A percentile compares a stretch with the other conserved stretches of the same genome.
These are phyloP conservation scores for Acanthamoeba rhysodes DNA, from an alignment of 208 protist species.

Conservation along the genomic window DNA sequence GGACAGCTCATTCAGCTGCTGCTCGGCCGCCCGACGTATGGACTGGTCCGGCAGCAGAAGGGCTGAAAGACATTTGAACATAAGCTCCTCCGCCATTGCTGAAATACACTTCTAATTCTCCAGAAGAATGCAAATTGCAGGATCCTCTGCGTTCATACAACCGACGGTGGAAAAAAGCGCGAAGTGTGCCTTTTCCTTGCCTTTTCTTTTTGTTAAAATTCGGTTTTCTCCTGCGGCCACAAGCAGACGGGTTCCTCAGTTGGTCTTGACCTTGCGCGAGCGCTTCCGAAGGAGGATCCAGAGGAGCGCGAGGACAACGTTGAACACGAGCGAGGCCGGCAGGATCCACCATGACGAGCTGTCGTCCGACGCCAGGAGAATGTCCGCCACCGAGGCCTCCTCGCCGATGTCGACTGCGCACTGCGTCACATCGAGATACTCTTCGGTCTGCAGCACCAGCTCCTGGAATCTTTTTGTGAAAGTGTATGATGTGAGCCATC, in stretches of 20 bases:
- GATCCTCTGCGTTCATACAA: too few relatives aligned
- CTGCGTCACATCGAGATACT: constrained; percentile 20
- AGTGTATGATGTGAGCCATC: neutral
- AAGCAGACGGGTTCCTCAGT: neutral
- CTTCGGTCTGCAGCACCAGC: constrained; percentile 28
- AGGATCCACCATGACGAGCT: constrained; percentile 35
- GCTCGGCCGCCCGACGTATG: neutral
- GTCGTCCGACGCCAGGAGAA: neutral
- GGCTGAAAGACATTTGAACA: constrained; percentile 26
- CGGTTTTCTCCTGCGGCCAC: too few relatives aligned
- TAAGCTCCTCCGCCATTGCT: neutral
- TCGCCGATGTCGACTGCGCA: neutral
- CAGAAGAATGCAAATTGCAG: too few relatives aligned
- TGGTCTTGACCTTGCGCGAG: constrained; percentile 46
- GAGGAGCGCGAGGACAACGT: neutral
- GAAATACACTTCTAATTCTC: too few relatives aligned
- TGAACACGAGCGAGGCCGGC: constrained; percentile 15
- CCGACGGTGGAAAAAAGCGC: too few relatives aligned
- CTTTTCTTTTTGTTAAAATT: too few relatives aligned
- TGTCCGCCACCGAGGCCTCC: neutral
- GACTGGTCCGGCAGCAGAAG: constrained; percentile 4
- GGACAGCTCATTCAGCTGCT: neutral
- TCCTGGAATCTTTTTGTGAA: neutral
- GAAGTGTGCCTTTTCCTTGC: too few relatives aligned
- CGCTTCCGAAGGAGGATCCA: constrained; percentile 5